Conservation (phyloP, 371 early-diverging fungal species). For the Mycotypha africana region DNA sequence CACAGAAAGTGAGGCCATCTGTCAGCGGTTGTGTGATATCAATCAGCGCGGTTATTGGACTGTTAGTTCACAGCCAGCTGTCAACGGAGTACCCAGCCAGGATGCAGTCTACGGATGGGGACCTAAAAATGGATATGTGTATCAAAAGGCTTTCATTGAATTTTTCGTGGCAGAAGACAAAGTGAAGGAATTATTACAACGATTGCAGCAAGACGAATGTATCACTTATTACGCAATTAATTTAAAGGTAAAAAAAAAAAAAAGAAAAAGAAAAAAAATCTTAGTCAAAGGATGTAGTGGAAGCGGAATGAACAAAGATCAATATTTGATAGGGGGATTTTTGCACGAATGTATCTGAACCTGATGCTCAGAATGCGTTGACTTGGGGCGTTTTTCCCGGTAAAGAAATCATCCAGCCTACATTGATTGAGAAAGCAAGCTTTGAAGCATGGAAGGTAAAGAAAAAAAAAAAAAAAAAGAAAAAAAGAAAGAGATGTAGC, state of each 20-base stretch:
- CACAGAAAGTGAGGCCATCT: conserved; percentile 73
- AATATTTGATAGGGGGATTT: conserved; percentile 64
- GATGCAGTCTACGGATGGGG: conserved; percentile 92
- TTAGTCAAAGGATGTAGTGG: too few species aligned
- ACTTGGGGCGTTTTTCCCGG: conserved; percentile 98
- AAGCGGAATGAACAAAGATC: too few species aligned
- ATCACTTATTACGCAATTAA: conserved; percentile 90
- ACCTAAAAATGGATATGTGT: conserved; percentile 88
- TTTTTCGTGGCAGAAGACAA: conserved; percentile 61
- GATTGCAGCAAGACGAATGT: conserved; percentile 48
- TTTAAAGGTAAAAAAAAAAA: conserved; percentile 31
- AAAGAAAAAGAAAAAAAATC: neutral
- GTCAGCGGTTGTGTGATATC: conserved; percentile 53
- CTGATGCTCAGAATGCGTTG: conserved; percentile 69
- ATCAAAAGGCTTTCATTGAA: conserved; percentile 90
- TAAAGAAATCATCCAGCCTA: conserved; percentile 91
- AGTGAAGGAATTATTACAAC: conserved; percentile 38
- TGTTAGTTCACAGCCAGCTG: conserved; percentile 91
- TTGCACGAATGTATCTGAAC: conserved; percentile 55
- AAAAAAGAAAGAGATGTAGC: too few species aligned
- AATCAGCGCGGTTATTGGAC: conserved; percentile 82
- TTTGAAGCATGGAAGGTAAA: conserved; percentile 88
- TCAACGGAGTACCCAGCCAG: conserved; percentile 79
- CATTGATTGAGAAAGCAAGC: conserved; percentile 82
- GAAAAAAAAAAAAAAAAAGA: conserved; percentile 4